Base-by-base conservation (phyloP, 495 filamentous ascomycete species). In the Neurospora sublineolata region DNA sequence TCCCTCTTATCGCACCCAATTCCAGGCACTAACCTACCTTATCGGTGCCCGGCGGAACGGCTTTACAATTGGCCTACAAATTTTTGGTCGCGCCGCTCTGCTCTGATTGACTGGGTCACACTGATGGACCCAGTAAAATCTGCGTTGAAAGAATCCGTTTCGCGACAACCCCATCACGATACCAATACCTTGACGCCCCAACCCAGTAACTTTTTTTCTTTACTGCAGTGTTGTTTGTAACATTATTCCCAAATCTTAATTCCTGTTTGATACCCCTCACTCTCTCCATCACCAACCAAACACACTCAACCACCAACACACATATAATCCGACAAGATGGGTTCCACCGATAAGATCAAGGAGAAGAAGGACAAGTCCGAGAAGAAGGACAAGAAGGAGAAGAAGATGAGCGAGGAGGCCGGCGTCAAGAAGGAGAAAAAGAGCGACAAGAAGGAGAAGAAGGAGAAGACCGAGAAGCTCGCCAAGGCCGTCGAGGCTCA, bases 401-500 rank as follows among this genome's bases (percentile, higher is more conserved):
- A 75, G 69, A 75, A 69, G 69, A 27, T 64, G 52, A 27, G 12
- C 71, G 69, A 74, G 73, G 73, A 73, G 60, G 82, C 82, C 72
- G 81, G 80, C 38, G 84, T 90, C 76, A 91, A 90, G 83, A 86
- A 89, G 79, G 85, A 90, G 73, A 92, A 91, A 84, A 91, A 90
- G 84, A 83, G 86, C 87, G 91, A 93, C 84, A 90, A 92, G 83
- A 92, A 92, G 84, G 91, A 93, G 73, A 90, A 86, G 76, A 89
- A 92, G 78, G 92, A 91, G 71, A 85, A 83, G 76, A 85, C 84
- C 76, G 80, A 85, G 71, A 84, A 84, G 76, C 84, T 81, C 52
- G 79, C 73, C n/a, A 73, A 74, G 37, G 77, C 81, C 64, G 73
- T 76, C 68, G 80, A 80, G n/a, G 77, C 75, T 3, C 78, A 82